Evolutionary conservation across 306 rosid species (phyloP).

Genomic region (Rubus idaeus): DNA sequence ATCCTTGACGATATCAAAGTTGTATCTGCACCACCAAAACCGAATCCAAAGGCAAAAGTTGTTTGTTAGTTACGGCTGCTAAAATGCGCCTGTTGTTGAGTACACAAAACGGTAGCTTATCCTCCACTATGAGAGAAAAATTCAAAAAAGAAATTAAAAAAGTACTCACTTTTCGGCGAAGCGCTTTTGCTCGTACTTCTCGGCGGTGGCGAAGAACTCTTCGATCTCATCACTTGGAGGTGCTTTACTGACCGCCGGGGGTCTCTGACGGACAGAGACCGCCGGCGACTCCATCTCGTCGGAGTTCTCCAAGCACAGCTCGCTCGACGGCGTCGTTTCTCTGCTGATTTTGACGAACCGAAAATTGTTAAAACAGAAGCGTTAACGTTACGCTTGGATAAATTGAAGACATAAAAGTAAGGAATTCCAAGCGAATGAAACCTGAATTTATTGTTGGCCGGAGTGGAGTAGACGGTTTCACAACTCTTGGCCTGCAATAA

Average conservation of each 20-base stretch:
- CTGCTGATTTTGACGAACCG: slow-evolving; percentile 23
- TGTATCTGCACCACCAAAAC: slow-evolving; percentile 60
- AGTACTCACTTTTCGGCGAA: slow-evolving; percentile 74
- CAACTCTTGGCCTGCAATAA: slow-evolving; percentile 53
- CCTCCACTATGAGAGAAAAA: slow-evolving; percentile 25
- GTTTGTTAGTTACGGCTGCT: slow-evolving; percentile 63
- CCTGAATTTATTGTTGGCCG: slow-evolving; percentile 49
- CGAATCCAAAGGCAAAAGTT: slow-evolving; percentile 27
- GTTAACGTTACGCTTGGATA: slow-evolving; percentile 26
- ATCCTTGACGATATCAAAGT: slow-evolving; percentile 79
- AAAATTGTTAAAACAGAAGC: not conserved
- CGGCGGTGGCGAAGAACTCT: slow-evolving; percentile 74
- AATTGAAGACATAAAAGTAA: slow-evolving; percentile 7
- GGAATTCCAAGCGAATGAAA: slow-evolving; percentile 12
- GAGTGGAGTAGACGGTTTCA: slow-evolving; percentile 48
- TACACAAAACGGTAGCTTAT: slow-evolving; percentile 25
- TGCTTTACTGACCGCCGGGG: slow-evolving; percentile 14
- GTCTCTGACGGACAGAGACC: slow-evolving; percentile 6
- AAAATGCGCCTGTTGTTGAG: slow-evolving; percentile 37
- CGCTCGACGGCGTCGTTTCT: slow-evolving; percentile 43
- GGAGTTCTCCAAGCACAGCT: slow-evolving; percentile 42
- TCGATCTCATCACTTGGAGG: slow-evolving; percentile 68
- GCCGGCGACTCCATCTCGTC: slow-evolving; percentile 30
- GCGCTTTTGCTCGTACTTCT: slow-evolving; percentile 67
- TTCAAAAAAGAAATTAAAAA: not conserved